A percentile compares a stretch with the other conserved stretches of the same genome.
Evolutionary conservation across 371 early-diverging fungal species (phyloP).

Genomic region (Apophysomyces elegans): DNA sequence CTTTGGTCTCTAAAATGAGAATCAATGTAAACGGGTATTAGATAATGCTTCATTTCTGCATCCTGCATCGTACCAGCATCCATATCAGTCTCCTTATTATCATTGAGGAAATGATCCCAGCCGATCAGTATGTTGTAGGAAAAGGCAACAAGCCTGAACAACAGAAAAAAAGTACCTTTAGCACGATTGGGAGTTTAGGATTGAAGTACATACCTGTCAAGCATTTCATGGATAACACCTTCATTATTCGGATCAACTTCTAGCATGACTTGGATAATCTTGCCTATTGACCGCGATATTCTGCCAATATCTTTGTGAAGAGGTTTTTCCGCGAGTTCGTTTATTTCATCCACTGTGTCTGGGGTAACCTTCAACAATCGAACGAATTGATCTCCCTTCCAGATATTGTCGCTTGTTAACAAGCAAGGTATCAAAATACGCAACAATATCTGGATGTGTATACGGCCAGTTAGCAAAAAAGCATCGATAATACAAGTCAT

Average conservation of each 20-base stretch:
- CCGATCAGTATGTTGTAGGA: conserved; percentile 44
- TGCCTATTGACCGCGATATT: conserved; percentile 44
- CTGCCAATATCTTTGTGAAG: conserved; percentile 51
- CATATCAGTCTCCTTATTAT: conserved; percentile 19
- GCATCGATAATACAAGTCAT: neutral
- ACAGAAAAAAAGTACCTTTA: neutral
- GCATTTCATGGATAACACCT: conserved; percentile 10
- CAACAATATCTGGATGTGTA: conserved; percentile 1
- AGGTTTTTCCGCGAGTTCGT: conserved; percentile 23
- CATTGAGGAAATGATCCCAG: conserved; percentile 41
- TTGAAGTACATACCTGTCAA: conserved; percentile 23
- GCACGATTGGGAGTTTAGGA: conserved; percentile 1
- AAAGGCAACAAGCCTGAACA: conserved; percentile 32
- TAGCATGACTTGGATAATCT: conserved; percentile 25
- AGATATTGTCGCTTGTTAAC: conserved; percentile 35
- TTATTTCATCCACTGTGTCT: conserved; percentile 15
- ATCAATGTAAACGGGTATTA: neutral
- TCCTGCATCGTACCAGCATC: conserved; percentile 13
- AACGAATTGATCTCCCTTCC: conserved; percentile 31
- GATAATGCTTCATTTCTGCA: neutral
- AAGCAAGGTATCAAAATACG: conserved; percentile 28
- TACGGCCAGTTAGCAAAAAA: neutral
- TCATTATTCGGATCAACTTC: conserved; percentile 11
- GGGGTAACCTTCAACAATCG: conserved; percentile 21
- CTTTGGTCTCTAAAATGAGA: conserved; percentile 12